Percentiles rank a stretch among this genome's conserved stretches.
phyloP scores from a whole-genome alignment of 1,284 basidiomycete genomes.

The Ustilago vetiveriae region DNA sequence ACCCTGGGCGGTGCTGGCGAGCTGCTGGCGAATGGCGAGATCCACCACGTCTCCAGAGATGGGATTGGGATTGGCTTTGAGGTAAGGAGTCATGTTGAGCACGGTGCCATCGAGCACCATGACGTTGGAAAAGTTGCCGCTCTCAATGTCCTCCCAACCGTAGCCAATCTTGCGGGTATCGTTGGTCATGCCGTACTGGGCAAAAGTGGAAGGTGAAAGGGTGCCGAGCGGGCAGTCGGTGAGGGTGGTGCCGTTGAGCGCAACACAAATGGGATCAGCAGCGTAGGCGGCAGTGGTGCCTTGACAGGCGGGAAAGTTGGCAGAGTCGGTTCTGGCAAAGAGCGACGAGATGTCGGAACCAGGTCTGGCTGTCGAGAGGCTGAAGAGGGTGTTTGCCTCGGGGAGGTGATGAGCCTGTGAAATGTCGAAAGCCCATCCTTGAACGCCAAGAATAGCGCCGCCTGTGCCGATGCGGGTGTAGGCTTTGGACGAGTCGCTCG shows the following conservation, averaged over 20 bases:
- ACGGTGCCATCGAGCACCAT: slow-evolving; percentile 89
- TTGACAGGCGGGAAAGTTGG: slow-evolving; percentile 71
- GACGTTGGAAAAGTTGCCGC: slow-evolving; percentile 42
- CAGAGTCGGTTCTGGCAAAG: slow-evolving; percentile 70
- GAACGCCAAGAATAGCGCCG: slow-evolving; percentile 73
- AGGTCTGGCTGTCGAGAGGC: slow-evolving; percentile 68
- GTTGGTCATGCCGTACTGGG: slow-evolving; percentile 40
- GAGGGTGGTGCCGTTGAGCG: slow-evolving; percentile 62
- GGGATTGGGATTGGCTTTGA: slow-evolving; percentile 76
- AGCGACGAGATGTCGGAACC: slow-evolving; percentile 89
- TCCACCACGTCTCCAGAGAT: slow-evolving; percentile 83
- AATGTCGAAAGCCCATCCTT: slow-evolving; percentile 82
- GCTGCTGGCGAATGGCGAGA: slow-evolving; percentile 79
- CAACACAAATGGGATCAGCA: slow-evolving; percentile 76
- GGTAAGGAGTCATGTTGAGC: slow-evolving; percentile 90
- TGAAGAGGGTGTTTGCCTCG: slow-evolving; percentile 72
- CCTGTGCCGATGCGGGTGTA: slow-evolving; percentile 48
- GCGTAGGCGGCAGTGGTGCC: slow-evolving; percentile 73
- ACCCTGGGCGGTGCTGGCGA: slow-evolving; percentile 70
- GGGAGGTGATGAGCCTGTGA: slow-evolving; percentile 70
- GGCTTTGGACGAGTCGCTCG: slow-evolving; percentile 39
- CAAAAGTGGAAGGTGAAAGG: slow-evolving; percentile 40
- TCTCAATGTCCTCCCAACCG: slow-evolving; percentile 61
- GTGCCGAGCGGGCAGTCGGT: slow-evolving; percentile 72
- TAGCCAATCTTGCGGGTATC: slow-evolving; percentile 53